phyloP scores from a whole-genome alignment of 2,329 filamentous ascomycete species.

The Monosporascus sp. region DNA sequence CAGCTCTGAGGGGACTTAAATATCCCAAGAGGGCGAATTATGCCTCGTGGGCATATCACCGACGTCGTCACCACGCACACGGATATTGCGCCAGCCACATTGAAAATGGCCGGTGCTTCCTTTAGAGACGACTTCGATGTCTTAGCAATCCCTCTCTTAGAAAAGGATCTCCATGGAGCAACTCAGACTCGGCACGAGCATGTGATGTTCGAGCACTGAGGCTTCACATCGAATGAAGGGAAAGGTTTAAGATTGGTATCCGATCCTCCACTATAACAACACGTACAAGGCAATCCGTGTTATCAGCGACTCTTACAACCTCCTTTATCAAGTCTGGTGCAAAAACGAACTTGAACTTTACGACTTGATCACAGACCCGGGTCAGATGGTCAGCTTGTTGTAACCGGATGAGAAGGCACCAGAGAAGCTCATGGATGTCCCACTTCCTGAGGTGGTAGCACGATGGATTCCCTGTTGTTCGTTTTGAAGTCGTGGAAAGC shows the following conservation, averaged over 20 bases:
- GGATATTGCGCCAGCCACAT: slow-evolving; percentile 58
- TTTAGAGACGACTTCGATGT: slow-evolving; percentile 52
- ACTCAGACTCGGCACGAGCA: slow-evolving; percentile 36
- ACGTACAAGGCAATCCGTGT: slow-evolving; percentile 53
- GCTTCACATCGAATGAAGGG: slow-evolving; percentile 27
- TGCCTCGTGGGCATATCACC: slow-evolving; percentile 35
- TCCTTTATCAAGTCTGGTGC: slow-evolving; percentile 47
- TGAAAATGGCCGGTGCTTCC: slow-evolving; percentile 38
- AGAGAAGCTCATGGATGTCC: slow-evolving; percentile 14
- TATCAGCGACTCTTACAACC: slow-evolving; percentile 40
- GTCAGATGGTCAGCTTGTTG: slow-evolving; percentile 33
- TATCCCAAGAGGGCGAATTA: slow-evolving; percentile 52
- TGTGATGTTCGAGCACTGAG: slow-evolving; percentile 46
- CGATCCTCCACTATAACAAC: slow-evolving; percentile 33
- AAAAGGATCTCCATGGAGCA: slow-evolving; percentile 9
- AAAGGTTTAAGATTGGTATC: slow-evolving; percentile 21
- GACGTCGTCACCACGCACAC: slow-evolving; percentile 54
- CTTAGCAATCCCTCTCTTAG: slow-evolving; percentile 37
- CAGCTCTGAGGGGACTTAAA: slow-evolving; percentile 55
- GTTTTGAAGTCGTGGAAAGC: slow-evolving; percentile 47
- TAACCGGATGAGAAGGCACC: slow-evolving; percentile 24
- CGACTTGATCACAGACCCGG: slow-evolving; percentile 34
- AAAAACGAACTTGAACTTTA: slow-evolving; percentile 54
- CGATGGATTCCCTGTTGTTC: slow-evolving; percentile 42
- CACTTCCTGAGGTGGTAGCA: slow-evolving; percentile 30